These are phyloP conservation scores for Aureobasidium leucospermi DNA, from an alignment of 2,329 filamentous ascomycete genomes.

Conservation along the genomic window DNA sequence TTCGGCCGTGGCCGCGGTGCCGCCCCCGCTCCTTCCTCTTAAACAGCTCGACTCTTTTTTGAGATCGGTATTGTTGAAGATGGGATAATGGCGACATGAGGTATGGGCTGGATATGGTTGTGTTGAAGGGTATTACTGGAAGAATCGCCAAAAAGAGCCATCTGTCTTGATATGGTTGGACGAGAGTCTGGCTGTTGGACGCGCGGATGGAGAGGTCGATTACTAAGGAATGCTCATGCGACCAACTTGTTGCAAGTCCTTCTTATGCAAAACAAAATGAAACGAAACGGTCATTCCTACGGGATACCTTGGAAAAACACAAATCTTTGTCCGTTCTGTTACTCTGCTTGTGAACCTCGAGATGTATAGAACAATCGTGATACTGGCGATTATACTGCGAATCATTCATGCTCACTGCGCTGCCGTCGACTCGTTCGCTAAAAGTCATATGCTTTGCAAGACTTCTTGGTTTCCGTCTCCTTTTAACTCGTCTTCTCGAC, in stretches of 20 bases:
- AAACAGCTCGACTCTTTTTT: conserved; percentile 12
- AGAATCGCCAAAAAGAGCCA: background rate
- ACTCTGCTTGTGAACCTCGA: background rate
- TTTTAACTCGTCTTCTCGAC: too few species aligned
- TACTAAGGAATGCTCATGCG: too few species aligned
- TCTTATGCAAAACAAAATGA: conserved; percentile 6
- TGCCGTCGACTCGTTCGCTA: too few species aligned
- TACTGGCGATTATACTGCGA: too few species aligned
- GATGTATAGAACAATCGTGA: background rate
- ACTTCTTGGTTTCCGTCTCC: too few species aligned
- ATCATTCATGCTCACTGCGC: too few species aligned
- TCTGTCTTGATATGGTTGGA: conserved; percentile 5
- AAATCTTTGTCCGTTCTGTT: background rate
- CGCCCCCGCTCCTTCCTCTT: conserved; percentile 41
- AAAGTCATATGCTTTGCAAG: too few species aligned
- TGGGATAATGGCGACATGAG: background rate
- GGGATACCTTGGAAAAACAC: conserved; percentile 1
- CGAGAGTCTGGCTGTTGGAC: conserved; percentile 4
- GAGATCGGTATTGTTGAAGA: background rate
- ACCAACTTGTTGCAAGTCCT: background rate
- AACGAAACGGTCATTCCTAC: conserved; percentile 3
- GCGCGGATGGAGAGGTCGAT: background rate
- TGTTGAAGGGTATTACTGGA: background rate
- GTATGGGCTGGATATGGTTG: background rate
- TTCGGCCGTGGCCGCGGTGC: conserved; percentile 76